Conservation (phyloP, 2,329 filamentous ascomycete genomes). For the Colletotrichum melonis region DNA sequence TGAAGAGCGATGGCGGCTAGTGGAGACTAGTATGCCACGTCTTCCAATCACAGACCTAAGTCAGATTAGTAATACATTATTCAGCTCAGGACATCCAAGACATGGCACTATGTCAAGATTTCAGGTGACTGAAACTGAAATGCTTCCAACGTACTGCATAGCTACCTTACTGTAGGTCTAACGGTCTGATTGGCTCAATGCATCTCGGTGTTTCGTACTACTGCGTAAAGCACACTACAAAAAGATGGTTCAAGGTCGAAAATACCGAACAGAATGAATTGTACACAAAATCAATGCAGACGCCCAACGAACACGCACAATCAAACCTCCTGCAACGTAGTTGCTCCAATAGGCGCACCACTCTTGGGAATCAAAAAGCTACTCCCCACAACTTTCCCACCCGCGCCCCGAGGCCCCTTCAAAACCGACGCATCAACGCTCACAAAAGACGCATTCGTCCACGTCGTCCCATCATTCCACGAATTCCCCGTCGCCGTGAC, state of each 20-base stretch:
- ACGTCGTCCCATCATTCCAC: conserved; percentile 50
- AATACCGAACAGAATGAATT: too few relatives aligned
- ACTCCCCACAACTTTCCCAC: conserved; percentile 51
- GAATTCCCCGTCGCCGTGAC: conserved; percentile 50
- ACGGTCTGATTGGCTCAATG: too few relatives aligned
- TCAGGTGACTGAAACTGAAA: too few relatives aligned
- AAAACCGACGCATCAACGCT: conserved; percentile 49
- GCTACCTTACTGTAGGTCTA: too few relatives aligned
- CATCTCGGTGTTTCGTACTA: too few relatives aligned
- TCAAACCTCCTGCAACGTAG: conserved; percentile 31
- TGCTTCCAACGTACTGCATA: too few relatives aligned
- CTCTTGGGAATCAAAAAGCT: conserved; percentile 52
- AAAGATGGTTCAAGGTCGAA: too few relatives aligned
- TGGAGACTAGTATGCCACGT: not conserved
- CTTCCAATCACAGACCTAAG: not conserved
- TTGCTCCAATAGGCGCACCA: conserved; percentile 52
- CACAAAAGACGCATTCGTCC: conserved; percentile 52
- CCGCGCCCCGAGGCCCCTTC: conserved; percentile 47
- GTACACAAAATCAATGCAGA: not conserved
- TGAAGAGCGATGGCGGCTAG: not conserved
- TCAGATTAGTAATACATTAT: not conserved
- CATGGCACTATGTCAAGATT: too few relatives aligned
- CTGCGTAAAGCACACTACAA: too few relatives aligned
- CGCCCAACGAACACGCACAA: not conserved
- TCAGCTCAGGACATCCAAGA: too few relatives aligned